Conservation (phyloP, 305 asterid species). For the Fraxinus sp. region DNA sequence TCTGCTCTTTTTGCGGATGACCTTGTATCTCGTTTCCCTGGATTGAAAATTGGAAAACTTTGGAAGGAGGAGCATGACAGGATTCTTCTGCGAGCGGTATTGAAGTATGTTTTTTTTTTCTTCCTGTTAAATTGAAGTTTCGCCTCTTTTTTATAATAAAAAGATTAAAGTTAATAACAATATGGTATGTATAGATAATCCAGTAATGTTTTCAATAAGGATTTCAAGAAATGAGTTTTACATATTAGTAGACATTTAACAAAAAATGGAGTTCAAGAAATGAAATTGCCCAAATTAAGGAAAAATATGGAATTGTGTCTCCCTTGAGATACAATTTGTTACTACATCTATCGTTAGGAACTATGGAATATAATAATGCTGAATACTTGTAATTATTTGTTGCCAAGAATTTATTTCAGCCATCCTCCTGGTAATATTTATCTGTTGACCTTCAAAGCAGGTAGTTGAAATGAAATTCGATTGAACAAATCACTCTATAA, state of each 20-base stretch:
- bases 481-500: not conserved
- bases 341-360: slow-evolving; percentile 20
- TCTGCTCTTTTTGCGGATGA: slow-evolving; percentile 66
- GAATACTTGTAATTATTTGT: slow-evolving; percentile 12
- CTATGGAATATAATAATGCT: slow-evolving; percentile 18
- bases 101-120: slow-evolving; percentile 50
- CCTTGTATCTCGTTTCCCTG: slow-evolving; percentile 67
- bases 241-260: not conserved
- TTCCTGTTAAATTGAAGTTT: slow-evolving; percentile 18
- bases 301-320: slow-evolving; percentile 4
- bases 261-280: not conserved
- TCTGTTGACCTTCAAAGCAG: slow-evolving; percentile 19
- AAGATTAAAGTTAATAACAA: slow-evolving; percentile 3
- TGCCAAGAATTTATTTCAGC: slow-evolving; percentile 15
- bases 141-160: not conserved
- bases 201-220: not conserved
- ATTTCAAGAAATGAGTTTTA: not conserved
- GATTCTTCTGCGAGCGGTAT: slow-evolving; percentile 73
- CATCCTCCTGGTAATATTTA: not conserved
- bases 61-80: slow-evolving; percentile 93
- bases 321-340: slow-evolving; percentile 1
- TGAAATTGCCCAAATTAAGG: slow-evolving; percentile 1
- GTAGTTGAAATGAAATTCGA: slow-evolving; percentile 7
- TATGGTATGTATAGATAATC: slow-evolving; percentile 1
- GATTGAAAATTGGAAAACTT: slow-evolving; percentile 73